Evolutionary conservation across 768 basidiomycete genomes (phyloP), one percentile per base, ranked within the genome.

Genomic region (Tulasnella sp.): DNA sequence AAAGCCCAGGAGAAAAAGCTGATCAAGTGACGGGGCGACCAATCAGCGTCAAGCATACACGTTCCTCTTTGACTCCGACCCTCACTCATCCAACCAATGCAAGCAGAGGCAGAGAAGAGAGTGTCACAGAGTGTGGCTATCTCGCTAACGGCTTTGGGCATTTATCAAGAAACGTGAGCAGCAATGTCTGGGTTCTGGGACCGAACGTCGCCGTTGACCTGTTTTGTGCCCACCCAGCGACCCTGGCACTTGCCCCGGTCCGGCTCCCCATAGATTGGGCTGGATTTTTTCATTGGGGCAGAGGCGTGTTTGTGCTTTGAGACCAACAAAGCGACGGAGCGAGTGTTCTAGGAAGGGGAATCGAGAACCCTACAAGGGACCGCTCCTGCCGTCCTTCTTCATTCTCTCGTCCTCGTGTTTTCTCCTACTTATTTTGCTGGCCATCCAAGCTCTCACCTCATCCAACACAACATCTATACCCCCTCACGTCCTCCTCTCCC

Each of bases 1-100:
- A 65, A 65, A 37, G 64, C 47, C 36, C 64, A 65, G 64, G 64
- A 65, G n/a, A 59, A 59, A 59, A 65, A 65, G 35, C 64, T 65
- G 64, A 65, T 37, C 35, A 65, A 65, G 35, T n/a, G 39, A 65
- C 29, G 17, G 9, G 64, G 35, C 64, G 64, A 65, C 64, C 64
- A 65, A 65, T 65, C 64, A 65, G 35, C 39, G 5, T 12, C 39
- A 5, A 26, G 29, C 35, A n/a, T 36, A 65, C 64, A 65, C 64
- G 64, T 65, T 65, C 64, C 64, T 14, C 64, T 65, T 65, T 40
- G 34, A 65, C 64, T 40, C 64, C 34, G 64, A 65, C 64, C 64
- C 64, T 65, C 39, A 14, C 3, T 14, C 7, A 7, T 7, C 7
- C 40, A 40, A 7, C 40, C 40, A 40, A 40, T 8, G 52, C 22